Base-by-base conservation (phyloP, 192 early-diverging fungal species). In the Backusella parvicylindrica region DNA sequence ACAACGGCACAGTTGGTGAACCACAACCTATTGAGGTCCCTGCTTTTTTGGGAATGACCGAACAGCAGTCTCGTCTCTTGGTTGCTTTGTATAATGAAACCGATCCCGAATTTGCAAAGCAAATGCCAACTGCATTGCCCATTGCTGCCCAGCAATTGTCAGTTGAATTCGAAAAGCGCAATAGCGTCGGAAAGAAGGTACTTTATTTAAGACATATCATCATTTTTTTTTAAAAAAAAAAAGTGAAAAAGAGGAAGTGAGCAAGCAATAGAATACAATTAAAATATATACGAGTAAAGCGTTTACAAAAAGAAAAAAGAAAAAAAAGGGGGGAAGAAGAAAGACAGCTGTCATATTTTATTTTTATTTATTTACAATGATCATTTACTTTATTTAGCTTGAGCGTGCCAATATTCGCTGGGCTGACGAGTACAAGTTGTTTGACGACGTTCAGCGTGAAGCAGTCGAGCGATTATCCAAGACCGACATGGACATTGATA, bases 71-170 rank as follows among this genome's bases (percentile, higher is more conserved):
- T 35, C 74, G 77, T n/a, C 76, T 85, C 9, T 72, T 87, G 18
- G 70, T 87, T 67, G 84, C 86, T 1, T 75, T 87, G 2, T 87
- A 87, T 73, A 78, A 82, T 30, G 83, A 85, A 38, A 73, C 82
- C 16, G 84, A 87, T 72, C 86, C 86, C 13, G 72, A 76, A 8
- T 75, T 87, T 35, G 86, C 81, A n/a, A 71, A 83, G 9, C 50
- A 79, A n/a, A 79, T 87, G 41, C 82, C 86, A 18, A 81, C 84
- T 13, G 75, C 85, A 21, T 79, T 85, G 47, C 86, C 86, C 0
- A 69, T 81, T 32, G 84, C 84, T 70, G 79, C 84, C 1, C 75
- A 77, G 18, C 84, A 87, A 68, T 75, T 87, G n/a, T 67, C 69
- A 1, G 75, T 75, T 56, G 86, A 85, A 32, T 82, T 77, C 53